phyloP scores from a whole-genome alignment of 2,329 filamentous ascomycete species.

The Sclerotinia trifoliorum region DNA sequence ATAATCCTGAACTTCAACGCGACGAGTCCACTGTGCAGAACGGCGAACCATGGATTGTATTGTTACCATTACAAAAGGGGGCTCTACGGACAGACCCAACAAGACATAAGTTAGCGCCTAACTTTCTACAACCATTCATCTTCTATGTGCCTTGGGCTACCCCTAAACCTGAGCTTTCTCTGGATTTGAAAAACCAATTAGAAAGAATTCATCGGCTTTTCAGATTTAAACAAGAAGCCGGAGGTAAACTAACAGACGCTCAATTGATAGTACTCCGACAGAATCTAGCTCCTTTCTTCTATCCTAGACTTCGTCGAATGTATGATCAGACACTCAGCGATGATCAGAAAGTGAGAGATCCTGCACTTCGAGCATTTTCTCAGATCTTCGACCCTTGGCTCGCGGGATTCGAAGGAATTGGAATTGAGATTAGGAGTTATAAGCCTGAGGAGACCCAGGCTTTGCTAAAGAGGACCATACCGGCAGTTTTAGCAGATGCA shows the following conservation, averaged over 20 bases:
- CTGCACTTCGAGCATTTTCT: background rate
- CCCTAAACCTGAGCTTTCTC: constrained; percentile 11
- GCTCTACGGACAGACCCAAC: constrained; percentile 4
- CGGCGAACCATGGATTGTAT: constrained; percentile 10
- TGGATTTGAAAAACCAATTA: background rate
- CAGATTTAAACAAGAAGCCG: background rate
- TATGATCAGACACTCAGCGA: constrained; percentile 15
- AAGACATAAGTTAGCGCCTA: constrained; percentile 7
- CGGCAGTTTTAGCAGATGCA: background rate
- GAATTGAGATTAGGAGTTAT: constrained; percentile 17
- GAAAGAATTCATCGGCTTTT: constrained; percentile 13
- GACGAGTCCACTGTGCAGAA: background rate
- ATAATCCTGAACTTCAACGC: constrained; percentile 4
- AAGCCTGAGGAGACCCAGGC: background rate
- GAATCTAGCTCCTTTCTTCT: constrained; percentile 10
- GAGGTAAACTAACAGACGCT: background rate
- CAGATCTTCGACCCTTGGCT: constrained; percentile 12
- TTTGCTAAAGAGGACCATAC: background rate
- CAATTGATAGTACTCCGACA: background rate
- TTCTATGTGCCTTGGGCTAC: constrained; percentile 12
- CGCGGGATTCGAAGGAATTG: constrained; percentile 13
- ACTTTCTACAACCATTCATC: constrained; percentile 7
- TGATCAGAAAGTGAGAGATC: background rate
- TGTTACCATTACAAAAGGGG: constrained; percentile 9
- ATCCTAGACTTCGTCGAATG: constrained; percentile 16